phyloP scores from a whole-genome alignment of 2,329 filamentous ascomycete species.

The Karstenula rhodostoma region DNA sequence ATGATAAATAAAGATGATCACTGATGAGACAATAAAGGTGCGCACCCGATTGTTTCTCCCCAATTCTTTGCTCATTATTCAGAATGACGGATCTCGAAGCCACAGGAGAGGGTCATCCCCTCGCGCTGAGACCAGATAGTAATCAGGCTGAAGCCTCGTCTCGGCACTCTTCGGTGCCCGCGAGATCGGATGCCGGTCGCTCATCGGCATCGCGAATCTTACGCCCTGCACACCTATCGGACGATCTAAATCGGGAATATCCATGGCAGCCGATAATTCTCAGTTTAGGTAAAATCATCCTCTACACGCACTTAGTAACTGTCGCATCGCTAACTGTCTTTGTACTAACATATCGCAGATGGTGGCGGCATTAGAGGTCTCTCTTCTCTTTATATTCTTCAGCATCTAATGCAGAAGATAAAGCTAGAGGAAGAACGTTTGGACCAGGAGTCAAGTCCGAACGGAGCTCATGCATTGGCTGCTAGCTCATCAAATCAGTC shows the following conservation, averaged over 20 bases:
- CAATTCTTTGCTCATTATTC: too few relatives aligned
- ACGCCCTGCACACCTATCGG: neutral
- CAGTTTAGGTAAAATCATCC: slow-evolving; percentile 1
- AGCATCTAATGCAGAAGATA: slow-evolving; percentile 6
- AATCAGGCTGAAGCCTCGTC: neutral
- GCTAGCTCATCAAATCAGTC: neutral
- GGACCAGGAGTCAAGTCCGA: neutral
- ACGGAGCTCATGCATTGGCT: neutral
- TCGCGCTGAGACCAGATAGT: too few relatives aligned
- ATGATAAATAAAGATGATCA: neutral
- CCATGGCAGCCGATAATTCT: slow-evolving; percentile 10
- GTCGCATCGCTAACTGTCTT: too few relatives aligned
- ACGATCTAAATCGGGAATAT: neutral
- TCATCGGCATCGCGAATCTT: neutral
- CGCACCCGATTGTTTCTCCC: neutral
- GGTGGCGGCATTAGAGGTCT: slow-evolving; percentile 10
- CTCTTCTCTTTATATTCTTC: slow-evolving; percentile 4
- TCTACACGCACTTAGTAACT: too few relatives aligned
- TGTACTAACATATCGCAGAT: neutral
- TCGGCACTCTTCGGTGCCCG: neutral
- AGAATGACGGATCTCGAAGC: neutral
- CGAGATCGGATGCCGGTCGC: neutral
- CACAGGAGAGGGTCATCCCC: too few relatives aligned
- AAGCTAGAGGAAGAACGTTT: neutral
- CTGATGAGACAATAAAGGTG: neutral